Base-by-base conservation (phyloP, 2,329 filamentous ascomycete genomes). In the Chaetomiaceae sp. region DNA sequence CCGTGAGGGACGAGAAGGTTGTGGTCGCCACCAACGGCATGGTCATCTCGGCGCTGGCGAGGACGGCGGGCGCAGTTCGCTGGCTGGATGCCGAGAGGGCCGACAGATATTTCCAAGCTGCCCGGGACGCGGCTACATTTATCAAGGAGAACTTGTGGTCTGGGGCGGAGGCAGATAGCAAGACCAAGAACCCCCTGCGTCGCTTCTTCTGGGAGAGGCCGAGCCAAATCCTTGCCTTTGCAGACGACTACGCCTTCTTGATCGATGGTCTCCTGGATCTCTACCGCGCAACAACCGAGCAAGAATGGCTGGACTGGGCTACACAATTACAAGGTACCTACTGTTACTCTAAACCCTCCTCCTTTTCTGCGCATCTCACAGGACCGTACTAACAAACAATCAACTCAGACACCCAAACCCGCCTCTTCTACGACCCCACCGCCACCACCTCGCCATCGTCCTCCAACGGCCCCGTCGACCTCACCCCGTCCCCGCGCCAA, bases 181-280 rank as follows among this genome's bases (percentile, higher is more conserved):
- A 38, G 42, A 31, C 16, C 20, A 58, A n/a, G n/a, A n/a, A 79
- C 3, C 71, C 97, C 14, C 87, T 85, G 64, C 80, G 91, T 44
- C 81, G 92, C 37, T 95, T 86, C 68, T 81, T 82, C 25, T 80
- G 84, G 54, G 77, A 81, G 57, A 73, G 76, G 2, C 75, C 81
- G 8, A 83, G 85, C 23, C 75, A 81, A 16, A 83, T 82, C 0
- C 75, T 77, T 34, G 91, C 81, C 0, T 95, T 97, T 67, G 89
- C 92, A 1, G 93, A 97, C 61, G 93, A 99, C 70, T 97, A 97
- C 64, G 89, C 92, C 3, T 96, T 92, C 66, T 67, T 97, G 35
- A 87, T 90, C 44, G 81, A 85, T 44, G 92, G 90, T 0, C 74
- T 96, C 1, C 73, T 97, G 50, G 85, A 91, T 59, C 78, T 97